Percentiles rank a stretch among this genome's conserved stretches.
Evolutionary conservation across 192 early-diverging fungal species (phyloP).

Genomic region (Entomortierella parvispora): DNA sequence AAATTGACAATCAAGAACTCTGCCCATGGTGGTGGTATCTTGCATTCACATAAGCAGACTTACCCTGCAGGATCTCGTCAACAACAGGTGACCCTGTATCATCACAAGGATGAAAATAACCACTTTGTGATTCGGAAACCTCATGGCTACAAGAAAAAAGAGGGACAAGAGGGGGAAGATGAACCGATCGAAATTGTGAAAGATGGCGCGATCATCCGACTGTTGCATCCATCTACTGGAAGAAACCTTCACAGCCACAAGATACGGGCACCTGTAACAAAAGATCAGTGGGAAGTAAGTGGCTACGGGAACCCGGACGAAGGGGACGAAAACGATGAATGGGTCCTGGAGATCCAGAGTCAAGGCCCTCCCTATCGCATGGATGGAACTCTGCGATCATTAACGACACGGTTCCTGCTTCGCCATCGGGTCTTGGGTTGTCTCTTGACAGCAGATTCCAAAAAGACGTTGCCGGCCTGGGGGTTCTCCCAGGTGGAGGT

Average conservation of each 20-base stretch:
- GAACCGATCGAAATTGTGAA: constrained; percentile 69
- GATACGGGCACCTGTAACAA: constrained; percentile 77
- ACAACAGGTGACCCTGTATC: constrained; percentile 95
- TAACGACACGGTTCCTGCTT: constrained; percentile 84
- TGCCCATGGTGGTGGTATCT: constrained; percentile 78
- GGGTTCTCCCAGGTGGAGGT: constrained; percentile 94
- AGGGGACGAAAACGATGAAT: constrained; percentile 89
- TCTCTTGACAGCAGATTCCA: constrained; percentile 72
- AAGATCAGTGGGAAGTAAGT: constrained; percentile 83
- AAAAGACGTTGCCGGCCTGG: constrained; percentile 86
- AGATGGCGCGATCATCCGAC: constrained; percentile 82
- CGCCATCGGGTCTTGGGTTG: constrained; percentile 78
- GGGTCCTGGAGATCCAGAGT: constrained; percentile 84
- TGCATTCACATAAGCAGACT: constrained; percentile 90
- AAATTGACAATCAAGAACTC: constrained; percentile 82
- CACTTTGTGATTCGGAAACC: constrained; percentile 77
- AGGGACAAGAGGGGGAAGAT: constrained; percentile 15
- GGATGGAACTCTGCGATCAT: constrained; percentile 70
- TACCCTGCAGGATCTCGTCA: constrained; percentile 89
- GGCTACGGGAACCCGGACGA: constrained; percentile 83
- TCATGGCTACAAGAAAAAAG: constrained; percentile 48
- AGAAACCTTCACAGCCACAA: constrained; percentile 90
- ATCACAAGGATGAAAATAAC: constrained; percentile 93
- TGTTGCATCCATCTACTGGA: constrained; percentile 74
- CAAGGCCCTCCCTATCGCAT: constrained; percentile 42